Evolutionary conservation across 805 yeast species (phyloP), one percentile per base, ranked within the genome.

Genomic region (Wickerhamomyces chaumierensis): DNA sequence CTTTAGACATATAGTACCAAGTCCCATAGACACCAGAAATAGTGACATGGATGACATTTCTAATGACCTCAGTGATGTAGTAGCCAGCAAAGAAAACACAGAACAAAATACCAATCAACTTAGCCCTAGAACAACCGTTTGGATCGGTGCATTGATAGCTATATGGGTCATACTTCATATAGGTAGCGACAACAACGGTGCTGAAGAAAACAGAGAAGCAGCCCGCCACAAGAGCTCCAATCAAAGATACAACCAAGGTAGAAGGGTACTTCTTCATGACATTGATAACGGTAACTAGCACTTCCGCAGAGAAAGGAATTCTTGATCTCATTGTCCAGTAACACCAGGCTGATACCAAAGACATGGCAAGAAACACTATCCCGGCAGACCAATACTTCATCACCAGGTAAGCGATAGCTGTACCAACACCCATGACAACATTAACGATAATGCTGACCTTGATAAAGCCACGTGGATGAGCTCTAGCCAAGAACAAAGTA

Each of bases 21-120:
- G 90, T 73, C 9, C 96, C 96, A 55, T 73, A 88, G 16, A 86
- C 75, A 19, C 95, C 95, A 18, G 90, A 70, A 35, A 85, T 77
- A 1, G 87, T 74, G 18, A 81, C 82, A 53, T 88, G 94, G 29
- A 86, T 78, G 14, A 83, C 68, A 50, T 83, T 86, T 60, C 78
- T 77, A 41, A 84, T 65, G 16, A 87, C 92, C 59, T 86, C 96
- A 21, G 92, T 72, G 42, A 86, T 73, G 56, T 75, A 81, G 55
- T 73, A 87, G 16, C 94, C 95, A 5, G 90, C 81, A 57, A 88
- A 84, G 46, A 86, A 75, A 5, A 81, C 75, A 58, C 73, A 80
- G 20, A 86, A 75, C 43, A 85, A 59, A 13, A 81, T 57, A 4
- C 92, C 94, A 45, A 81, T 69, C 47, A 83, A 63, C 50, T 70